Percentiles rank a stretch among this genome's conserved stretches.
These are phyloP conservation scores for Rhizophagus prolifer DNA, from an alignment of 192 early-diverging fungal species.

Conservation along the genomic window DNA sequence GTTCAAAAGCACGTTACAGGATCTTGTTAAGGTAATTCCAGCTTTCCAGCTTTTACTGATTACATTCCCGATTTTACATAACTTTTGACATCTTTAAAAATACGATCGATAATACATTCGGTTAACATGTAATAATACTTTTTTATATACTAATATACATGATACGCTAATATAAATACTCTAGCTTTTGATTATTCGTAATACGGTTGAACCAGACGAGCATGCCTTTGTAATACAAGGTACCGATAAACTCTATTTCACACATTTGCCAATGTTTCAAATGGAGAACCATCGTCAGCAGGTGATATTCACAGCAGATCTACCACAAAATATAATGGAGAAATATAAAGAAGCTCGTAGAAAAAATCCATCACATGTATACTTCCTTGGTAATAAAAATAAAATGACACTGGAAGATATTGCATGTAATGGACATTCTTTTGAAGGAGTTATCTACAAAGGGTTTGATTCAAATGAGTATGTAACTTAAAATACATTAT, in stretches of 20 bases:
- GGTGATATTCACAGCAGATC: not conserved
- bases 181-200: not conserved
- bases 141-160: too few species aligned
- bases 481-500: not conserved
- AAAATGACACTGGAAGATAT: conserved; percentile 2
- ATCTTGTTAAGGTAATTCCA: conserved; percentile 2
- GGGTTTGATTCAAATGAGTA: not conserved
- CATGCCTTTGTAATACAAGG: conserved; percentile 3
- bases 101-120: too few species aligned
- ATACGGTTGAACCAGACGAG: not conserved
- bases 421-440: not conserved
- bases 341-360: not conserved
- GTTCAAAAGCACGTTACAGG: not conserved
- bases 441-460: not conserved
- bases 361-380: not conserved
- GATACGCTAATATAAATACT: not conserved
- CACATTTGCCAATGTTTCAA: conserved; percentile 1
- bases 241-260: not conserved
- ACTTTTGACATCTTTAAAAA: not conserved
- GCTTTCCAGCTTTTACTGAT: too few species aligned
- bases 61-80: not conserved
- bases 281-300: conserved; percentile 14
- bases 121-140: too few species aligned
- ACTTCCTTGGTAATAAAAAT: not conserved
- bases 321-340: not conserved